Evolutionary conservation across 2,329 filamentous ascomycete species (phyloP).

Genomic region (Diaporthe humulicola): DNA sequence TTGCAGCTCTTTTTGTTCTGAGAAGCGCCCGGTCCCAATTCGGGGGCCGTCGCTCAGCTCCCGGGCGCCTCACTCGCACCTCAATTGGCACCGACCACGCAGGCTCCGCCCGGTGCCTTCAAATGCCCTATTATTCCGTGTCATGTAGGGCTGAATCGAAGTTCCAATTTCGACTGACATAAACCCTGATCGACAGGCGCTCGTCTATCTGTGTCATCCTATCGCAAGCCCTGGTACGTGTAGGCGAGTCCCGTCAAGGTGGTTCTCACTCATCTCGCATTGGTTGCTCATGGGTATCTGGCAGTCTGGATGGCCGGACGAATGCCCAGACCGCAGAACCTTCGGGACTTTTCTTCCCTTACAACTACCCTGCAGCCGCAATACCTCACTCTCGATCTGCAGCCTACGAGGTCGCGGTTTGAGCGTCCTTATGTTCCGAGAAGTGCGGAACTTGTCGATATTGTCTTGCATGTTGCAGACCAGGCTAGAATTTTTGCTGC

Average conservation of each 20-base stretch:
- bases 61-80: background rate
- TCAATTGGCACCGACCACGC: background rate
- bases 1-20: background rate
- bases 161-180: conserved; percentile 7
- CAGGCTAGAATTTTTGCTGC: conserved; percentile 16
- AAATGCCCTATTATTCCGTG: conserved; percentile 4
- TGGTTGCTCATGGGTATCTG: conserved; percentile 12
- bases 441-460: conserved; percentile 13
- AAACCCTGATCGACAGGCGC: conserved; percentile 26
- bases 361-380: conserved; percentile 10
- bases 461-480: conserved; percentile 20
- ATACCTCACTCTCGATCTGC: conserved; percentile 2
- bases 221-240: conserved; percentile 14
- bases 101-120: conserved; percentile 5
- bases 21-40: background rate
- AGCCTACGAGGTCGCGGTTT: background rate
- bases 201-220: conserved; percentile 26
- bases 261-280: background rate
- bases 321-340: background rate
- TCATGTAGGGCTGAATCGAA: conserved; percentile 22
- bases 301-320: conserved; percentile 8
- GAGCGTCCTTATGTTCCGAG: background rate
- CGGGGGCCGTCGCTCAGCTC: background rate
- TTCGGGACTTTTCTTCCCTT: background rate
- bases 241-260: conserved; percentile 38